Evolutionary conservation across 345 rosid species (phyloP).

Genomic region (Dimocarpus longan): DNA sequence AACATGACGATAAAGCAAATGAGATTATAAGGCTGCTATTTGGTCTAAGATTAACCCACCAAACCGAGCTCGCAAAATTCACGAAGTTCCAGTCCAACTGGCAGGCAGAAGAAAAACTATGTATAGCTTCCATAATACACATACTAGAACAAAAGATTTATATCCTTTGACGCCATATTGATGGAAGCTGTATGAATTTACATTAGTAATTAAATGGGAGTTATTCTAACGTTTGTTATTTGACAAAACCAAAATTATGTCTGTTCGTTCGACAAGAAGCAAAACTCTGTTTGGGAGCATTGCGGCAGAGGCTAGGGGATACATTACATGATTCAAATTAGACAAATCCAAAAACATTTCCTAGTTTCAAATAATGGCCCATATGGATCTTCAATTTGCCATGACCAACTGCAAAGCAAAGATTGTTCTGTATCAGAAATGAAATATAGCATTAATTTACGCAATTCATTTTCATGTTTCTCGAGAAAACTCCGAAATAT

Average conservation of each 20-base stretch:
- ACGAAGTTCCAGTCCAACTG: too few relatives aligned
- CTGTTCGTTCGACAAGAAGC: neutral
- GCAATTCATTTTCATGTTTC: neutral
- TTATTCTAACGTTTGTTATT: neutral
- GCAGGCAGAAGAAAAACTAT: too few relatives aligned
- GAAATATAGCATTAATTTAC: neutral
- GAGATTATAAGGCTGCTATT: too few relatives aligned
- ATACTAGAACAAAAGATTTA: neutral
- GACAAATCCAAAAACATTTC: neutral
- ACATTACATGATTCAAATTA: neutral
- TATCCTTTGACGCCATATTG: slow-evolving; percentile 1
- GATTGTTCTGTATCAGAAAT: neutral
- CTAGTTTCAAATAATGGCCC: neutral
- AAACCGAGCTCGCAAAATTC: too few relatives aligned
- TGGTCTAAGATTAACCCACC: too few relatives aligned
- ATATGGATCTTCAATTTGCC: neutral
- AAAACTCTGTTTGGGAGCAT: neutral
- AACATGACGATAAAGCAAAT: too few relatives aligned
- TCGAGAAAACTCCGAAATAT: neutral
- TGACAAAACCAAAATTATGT: neutral
- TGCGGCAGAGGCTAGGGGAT: neutral
- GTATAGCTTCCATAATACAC: too few relatives aligned
- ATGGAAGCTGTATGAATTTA: neutral
- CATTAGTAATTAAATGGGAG: neutral
- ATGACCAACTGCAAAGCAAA: neutral